These are phyloP conservation scores for Lachancea kluyveri DNA, from an alignment of 805 yeast species.

Conservation along the genomic window DNA sequence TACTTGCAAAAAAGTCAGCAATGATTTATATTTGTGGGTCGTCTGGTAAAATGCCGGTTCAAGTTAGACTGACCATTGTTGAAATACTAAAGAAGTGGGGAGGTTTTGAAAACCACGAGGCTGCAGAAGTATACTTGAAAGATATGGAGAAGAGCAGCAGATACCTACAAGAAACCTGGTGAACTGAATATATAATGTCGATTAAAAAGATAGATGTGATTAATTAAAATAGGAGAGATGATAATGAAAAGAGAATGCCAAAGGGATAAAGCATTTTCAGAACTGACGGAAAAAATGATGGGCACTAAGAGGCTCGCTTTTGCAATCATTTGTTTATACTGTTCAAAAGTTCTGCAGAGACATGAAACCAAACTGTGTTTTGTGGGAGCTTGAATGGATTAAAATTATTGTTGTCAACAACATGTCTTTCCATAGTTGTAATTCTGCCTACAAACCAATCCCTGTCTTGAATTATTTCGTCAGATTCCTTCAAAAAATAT, in stretches of 20 bases:
- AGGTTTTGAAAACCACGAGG: slow-evolving; percentile 32
- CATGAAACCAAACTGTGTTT: slow-evolving; percentile 59
- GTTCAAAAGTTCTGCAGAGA: slow-evolving; percentile 39
- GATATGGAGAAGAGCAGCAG: slow-evolving; percentile 57
- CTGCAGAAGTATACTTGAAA: slow-evolving; percentile 45
- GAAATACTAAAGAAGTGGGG: slow-evolving; percentile 49
- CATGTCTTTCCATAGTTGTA: slow-evolving; percentile 45
- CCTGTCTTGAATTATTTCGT: slow-evolving; percentile 35
- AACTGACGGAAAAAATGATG: background rate
- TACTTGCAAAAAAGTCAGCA: slow-evolving; percentile 51
- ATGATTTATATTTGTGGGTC: slow-evolving; percentile 83
- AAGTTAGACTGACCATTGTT: slow-evolving; percentile 73
- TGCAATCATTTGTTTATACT: slow-evolving; percentile 1
- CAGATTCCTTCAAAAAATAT: slow-evolving; percentile 54
- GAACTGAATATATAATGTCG: slow-evolving; percentile 7
- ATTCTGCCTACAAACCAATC: slow-evolving; percentile 86
- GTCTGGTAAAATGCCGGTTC: slow-evolving; percentile 89
- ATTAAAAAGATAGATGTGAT: slow-evolving; percentile 2
- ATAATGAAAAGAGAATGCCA: background rate
- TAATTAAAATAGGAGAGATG: slow-evolving; percentile 1
- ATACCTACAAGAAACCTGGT: slow-evolving; percentile 91
- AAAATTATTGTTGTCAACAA: slow-evolving; percentile 37
- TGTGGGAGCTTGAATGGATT: slow-evolving; percentile 64
- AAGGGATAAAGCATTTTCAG: background rate
- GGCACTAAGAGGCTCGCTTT: background rate